These are phyloP conservation scores for Saccharomyces jurei DNA, from an alignment of 805 yeast species.

Conservation along the genomic window DNA sequence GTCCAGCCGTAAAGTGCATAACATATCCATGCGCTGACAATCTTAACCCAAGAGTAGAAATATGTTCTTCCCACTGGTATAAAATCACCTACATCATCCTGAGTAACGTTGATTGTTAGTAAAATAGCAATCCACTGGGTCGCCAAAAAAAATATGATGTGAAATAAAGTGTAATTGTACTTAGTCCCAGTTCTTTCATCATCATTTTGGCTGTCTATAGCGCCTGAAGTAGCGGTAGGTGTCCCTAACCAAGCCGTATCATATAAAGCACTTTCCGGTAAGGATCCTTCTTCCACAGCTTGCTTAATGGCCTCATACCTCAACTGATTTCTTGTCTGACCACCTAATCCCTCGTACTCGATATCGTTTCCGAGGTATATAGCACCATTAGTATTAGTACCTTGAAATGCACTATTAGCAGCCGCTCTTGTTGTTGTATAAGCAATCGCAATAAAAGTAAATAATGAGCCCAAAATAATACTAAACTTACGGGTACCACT, in stretches of 20 bases:
- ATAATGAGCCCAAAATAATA: conserved; percentile 80
- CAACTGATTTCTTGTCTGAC: conserved; percentile 53
- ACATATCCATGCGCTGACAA: conserved; percentile 87
- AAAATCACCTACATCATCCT: conserved; percentile 77
- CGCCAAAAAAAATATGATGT: conserved; percentile 84
- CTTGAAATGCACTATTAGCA: conserved; percentile 60
- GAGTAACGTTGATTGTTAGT: conserved; percentile 82
- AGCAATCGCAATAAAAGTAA: conserved; percentile 91
- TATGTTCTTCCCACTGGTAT: conserved; percentile 96
- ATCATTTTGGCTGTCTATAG: conserved; percentile 31
- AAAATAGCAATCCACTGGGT: conserved; percentile 95
- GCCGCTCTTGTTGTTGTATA: conserved; percentile 97
- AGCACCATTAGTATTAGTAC: conserved; percentile 32
- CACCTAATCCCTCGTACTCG: conserved; percentile 38
- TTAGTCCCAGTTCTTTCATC: conserved; percentile 64
- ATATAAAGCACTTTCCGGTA: conserved; percentile 84
- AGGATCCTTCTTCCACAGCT: conserved; percentile 92
- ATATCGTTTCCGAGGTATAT: conserved; percentile 27
- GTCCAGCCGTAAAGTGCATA: conserved; percentile 85
- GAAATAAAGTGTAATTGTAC: conserved; percentile 83
- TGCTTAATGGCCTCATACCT: conserved; percentile 81
- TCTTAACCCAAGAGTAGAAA: conserved; percentile 91
- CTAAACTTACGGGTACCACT: conserved; percentile 85
- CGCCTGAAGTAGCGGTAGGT: conserved; percentile 25
- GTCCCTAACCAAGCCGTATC: conserved; percentile 55